Evolutionary conservation across 495 filamentous ascomycete species (phyloP).

Genomic region (Lophiostoma macrostomum): DNA sequence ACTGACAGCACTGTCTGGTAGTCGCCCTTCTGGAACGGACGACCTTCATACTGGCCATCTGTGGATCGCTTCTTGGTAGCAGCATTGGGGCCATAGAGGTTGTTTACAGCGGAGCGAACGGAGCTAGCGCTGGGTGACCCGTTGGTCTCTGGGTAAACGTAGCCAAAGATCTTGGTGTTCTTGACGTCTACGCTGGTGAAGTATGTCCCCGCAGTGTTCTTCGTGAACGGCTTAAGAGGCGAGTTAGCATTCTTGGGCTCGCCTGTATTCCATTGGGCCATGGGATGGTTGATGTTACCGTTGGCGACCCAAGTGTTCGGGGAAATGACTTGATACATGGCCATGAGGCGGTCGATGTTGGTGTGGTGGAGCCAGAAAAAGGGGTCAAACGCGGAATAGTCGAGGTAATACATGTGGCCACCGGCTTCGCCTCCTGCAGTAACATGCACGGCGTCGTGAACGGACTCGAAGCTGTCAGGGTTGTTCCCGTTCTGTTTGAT

Average conservation of each 20-base stretch:
- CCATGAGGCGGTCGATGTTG: conserved; percentile 33
- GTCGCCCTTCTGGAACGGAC: conserved; percentile 25
- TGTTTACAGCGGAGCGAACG: conserved; percentile 14
- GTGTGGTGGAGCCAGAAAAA: conserved; percentile 35
- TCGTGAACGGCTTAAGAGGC: conserved; percentile 31
- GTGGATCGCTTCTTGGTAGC: conserved; percentile 5
- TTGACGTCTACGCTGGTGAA: conserved; percentile 25
- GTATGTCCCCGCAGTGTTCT: conserved; percentile 28
- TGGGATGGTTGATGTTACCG: conserved; percentile 20
- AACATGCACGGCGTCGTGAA: conserved; percentile 31
- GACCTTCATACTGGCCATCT: conserved; percentile 19
- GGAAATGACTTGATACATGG: conserved; percentile 28
- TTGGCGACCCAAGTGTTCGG: conserved; percentile 28
- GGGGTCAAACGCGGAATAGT: conserved; percentile 31
- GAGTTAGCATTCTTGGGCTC: conserved; percentile 24
- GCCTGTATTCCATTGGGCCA: conserved; percentile 24
- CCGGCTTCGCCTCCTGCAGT: conserved; percentile 25
- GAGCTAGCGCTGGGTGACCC: not conserved
- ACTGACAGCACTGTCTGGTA: conserved; percentile 26
- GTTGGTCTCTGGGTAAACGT: conserved; percentile 27
- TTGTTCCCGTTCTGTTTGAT: conserved; percentile 12
- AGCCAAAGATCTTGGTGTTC: conserved; percentile 20
- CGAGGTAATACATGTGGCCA: conserved; percentile 34
- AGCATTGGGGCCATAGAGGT: conserved; percentile 21
- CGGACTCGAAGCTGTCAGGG: conserved; percentile 31